These are phyloP conservation scores for Beauveria asiatica DNA, from an alignment of 2,329 filamentous ascomycete genomes.

Conservation along the genomic window DNA sequence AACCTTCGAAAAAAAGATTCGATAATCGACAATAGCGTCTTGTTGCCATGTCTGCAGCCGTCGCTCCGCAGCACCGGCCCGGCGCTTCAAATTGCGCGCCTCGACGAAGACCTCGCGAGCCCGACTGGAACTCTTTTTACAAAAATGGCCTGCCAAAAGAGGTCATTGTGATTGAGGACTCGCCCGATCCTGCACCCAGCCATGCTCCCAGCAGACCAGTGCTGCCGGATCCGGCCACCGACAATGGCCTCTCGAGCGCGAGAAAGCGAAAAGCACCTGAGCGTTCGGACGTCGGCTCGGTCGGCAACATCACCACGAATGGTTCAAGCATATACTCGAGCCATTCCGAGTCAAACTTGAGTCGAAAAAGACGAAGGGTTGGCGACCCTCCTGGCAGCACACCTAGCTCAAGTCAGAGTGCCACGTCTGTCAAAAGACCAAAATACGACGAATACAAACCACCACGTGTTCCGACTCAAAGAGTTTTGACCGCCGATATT, in stretches of 20 bases:
- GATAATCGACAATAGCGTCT: neutral
- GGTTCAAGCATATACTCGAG: neutral
- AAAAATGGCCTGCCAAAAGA: conserved; percentile 68
- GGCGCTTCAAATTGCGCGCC: conserved; percentile 5
- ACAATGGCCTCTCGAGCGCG: neutral
- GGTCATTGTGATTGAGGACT: conserved; percentile 68
- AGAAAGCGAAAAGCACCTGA: conserved; percentile 5
- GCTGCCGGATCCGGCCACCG: neutral
- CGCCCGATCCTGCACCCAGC: conserved; percentile 38
- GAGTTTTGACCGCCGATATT: conserved; percentile 19
- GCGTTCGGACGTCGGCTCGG: neutral
- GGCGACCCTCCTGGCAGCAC: neutral
- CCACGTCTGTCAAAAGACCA: neutral
- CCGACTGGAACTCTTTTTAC: conserved; percentile 67
- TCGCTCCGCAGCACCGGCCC: conserved; percentile 8
- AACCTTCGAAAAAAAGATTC: neutral
- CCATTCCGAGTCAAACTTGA: neutral
- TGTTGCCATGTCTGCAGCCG: conserved; percentile 9
- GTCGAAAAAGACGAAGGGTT: conserved; percentile 4
- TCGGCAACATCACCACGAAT: neutral
- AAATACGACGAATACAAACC: conserved; percentile 3
- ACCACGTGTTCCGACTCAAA: neutral
- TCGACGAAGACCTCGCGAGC: conserved; percentile 32
- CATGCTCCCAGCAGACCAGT: neutral
- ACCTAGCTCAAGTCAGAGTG: neutral